Conservation (phyloP, 1,284 basidiomycete species). For the Omphalotus olearius region DNA sequence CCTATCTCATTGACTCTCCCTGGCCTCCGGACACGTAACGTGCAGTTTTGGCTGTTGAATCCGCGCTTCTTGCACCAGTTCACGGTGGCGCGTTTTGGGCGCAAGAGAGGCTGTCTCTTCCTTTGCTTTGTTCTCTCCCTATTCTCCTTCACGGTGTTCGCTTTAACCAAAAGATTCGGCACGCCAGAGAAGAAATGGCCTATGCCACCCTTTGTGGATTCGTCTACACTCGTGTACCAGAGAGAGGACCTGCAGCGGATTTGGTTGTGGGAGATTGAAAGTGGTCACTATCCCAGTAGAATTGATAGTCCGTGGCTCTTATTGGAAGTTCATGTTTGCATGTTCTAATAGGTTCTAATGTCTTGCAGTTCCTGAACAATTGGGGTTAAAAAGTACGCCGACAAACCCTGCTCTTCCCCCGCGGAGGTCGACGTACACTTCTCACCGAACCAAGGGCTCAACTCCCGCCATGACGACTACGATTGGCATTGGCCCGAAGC, state of each 20-base stretch:
- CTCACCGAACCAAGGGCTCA: constrained; percentile 34
- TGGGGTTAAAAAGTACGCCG: constrained; percentile 54
- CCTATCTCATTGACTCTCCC: constrained; percentile 59
- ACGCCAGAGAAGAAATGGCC: constrained; percentile 64
- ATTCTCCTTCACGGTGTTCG: constrained; percentile 51
- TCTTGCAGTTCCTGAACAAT: constrained; percentile 63
- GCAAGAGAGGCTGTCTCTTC: constrained; percentile 48
- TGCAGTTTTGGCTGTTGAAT: constrained; percentile 60
- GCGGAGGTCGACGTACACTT: constrained; percentile 35
- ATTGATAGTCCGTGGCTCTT: constrained; percentile 54
- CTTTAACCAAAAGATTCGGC: constrained; percentile 54
- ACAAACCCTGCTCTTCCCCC: constrained; percentile 75
- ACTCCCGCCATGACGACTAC: constrained; percentile 38
- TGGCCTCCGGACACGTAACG: constrained; percentile 43
- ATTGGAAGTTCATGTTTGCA: background rate
- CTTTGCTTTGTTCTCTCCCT: constrained; percentile 45
- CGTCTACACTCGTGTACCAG: constrained; percentile 74
- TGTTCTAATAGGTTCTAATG: constrained; percentile 10
- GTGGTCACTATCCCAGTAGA: constrained; percentile 87
- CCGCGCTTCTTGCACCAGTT: constrained; percentile 56
- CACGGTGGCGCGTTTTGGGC: constrained; percentile 53
- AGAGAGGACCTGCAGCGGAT: constrained; percentile 78
- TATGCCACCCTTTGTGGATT: constrained; percentile 60
- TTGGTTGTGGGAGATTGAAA: constrained; percentile 91
- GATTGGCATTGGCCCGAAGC: constrained; percentile 66